Conservation (phyloP, 163 green algal species). For the Coccomyxa subellipsoidea region DNA sequence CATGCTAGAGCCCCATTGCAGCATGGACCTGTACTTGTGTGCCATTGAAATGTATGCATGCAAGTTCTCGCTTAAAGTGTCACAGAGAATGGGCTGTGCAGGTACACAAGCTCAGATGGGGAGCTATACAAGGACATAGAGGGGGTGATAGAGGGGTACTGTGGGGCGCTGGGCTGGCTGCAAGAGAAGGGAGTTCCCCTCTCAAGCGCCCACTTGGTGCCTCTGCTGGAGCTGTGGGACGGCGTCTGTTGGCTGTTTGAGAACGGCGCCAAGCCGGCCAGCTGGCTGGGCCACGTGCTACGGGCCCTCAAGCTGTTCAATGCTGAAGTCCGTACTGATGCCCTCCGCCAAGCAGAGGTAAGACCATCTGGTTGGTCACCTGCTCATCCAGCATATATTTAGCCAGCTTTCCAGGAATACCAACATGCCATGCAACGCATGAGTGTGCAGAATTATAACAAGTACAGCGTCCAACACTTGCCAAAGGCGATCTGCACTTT, state of each 20-base stretch:
- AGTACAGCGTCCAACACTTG: no score
- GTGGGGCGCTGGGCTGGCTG: neutral
- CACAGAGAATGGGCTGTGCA: no score
- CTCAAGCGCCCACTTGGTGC: neutral
- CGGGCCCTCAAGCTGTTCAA: constrained; percentile 24
- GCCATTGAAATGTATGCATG: no score
- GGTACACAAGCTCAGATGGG: constrained; percentile 14
- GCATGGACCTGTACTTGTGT: no score
- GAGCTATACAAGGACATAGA: constrained; percentile 39
- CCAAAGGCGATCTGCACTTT: no score
- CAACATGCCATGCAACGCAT: neutral
- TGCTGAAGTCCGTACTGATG: constrained; percentile 12
- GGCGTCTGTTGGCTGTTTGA: constrained; percentile 29
- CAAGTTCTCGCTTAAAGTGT: no score
- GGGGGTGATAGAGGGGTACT: constrained; percentile 22
- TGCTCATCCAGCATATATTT: neutral
- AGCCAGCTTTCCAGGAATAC: neutral
- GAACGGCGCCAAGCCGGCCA: constrained; percentile 25
- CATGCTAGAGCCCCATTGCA: no score
- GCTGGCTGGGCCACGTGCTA: constrained; percentile 29
- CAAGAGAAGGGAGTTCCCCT: neutral
- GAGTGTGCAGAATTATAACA: no score
- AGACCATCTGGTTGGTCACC: neutral
- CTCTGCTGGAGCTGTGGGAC: constrained; percentile 35
- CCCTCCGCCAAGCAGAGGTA: constrained; percentile 5